Evolutionary conservation across 2,329 filamentous ascomycete genomes (phyloP).

Genomic region (Colletotrichum higginsianum): DNA sequence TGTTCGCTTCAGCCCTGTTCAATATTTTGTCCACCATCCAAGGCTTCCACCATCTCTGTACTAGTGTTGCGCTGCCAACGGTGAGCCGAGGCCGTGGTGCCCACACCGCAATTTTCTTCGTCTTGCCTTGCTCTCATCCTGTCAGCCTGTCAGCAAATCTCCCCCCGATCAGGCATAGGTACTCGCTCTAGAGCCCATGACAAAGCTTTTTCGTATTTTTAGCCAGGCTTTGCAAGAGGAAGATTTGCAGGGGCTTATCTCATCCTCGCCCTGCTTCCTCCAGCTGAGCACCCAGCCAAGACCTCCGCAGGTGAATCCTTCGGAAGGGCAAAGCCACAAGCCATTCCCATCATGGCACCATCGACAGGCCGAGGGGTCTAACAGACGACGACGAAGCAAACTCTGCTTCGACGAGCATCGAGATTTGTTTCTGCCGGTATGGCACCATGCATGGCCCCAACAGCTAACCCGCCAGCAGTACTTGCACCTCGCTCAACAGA

Average conservation of each 20-base stretch:
- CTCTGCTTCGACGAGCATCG: neutral
- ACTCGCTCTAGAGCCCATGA: conserved; percentile 16
- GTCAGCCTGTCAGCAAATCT: conserved; percentile 32
- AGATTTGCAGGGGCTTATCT: conserved; percentile 20
- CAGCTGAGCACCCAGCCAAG: conserved; percentile 33
- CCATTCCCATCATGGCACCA: neutral
- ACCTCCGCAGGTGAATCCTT: conserved; percentile 26
- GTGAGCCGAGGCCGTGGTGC: neutral
- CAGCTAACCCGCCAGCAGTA: too few relatives aligned
- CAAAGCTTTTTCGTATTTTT: conserved; percentile 36
- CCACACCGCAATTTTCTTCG: neutral
- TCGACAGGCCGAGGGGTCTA: neutral
- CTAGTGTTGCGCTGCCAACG: neutral
- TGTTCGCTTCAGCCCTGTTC: neutral
- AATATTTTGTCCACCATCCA: neutral
- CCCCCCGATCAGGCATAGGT: neutral
- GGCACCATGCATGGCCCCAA: too few relatives aligned
- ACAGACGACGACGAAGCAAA: neutral
- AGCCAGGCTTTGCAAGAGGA: neutral
- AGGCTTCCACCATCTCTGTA: neutral
- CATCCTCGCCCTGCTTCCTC: neutral
- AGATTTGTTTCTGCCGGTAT: too few relatives aligned
- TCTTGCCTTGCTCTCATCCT: conserved; percentile 22
- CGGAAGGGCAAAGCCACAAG: conserved; percentile 12
- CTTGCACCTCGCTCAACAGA: neutral